Evolutionary conservation across 2,329 filamentous ascomycete genomes (phyloP).

Genomic region (Helicocarpus griseus): DNA sequence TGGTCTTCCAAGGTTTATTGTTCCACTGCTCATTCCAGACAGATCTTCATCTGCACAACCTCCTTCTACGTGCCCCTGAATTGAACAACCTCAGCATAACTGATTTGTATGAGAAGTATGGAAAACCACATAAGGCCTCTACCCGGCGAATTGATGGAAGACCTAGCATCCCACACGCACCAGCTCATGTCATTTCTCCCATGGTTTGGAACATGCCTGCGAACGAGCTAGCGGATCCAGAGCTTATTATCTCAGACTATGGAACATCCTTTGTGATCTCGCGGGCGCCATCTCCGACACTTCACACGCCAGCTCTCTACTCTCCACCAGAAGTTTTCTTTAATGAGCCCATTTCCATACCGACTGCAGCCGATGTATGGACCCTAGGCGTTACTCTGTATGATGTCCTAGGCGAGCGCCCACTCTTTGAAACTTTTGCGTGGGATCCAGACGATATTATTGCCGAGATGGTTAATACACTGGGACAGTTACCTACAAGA

Average conservation of each 20-base stretch:
- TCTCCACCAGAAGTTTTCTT: constrained; percentile 15
- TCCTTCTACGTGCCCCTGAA: constrained; percentile 13
- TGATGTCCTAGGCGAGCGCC: constrained; percentile 15
- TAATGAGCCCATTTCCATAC: constrained; percentile 9
- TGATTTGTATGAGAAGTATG: constrained; percentile 15
- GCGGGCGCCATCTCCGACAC: constrained; percentile 13
- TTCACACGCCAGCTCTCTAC: constrained; percentile 16
- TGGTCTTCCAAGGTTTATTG: background rate
- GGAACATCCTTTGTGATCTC: constrained; percentile 16
- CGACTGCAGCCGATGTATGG: constrained; percentile 16
- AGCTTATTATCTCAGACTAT: constrained; percentile 19
- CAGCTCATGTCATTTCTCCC: constrained; percentile 12
- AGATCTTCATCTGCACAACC: constrained; percentile 14
- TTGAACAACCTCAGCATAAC: constrained; percentile 13
- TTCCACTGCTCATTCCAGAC: constrained; percentile 7
- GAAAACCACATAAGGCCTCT: constrained; percentile 14
- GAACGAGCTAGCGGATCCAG: constrained; percentile 13
- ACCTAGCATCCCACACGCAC: constrained; percentile 14
- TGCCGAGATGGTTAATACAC: constrained; percentile 16
- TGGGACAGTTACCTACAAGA: constrained; percentile 12
- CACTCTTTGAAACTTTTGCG: constrained; percentile 17
- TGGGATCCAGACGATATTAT: constrained; percentile 15
- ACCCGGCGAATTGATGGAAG: constrained; percentile 14
- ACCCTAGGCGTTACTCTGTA: constrained; percentile 15
- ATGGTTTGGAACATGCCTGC: constrained; percentile 15